Evolutionary conservation across 345 rosid genomes (phyloP), one percentile per base, ranked within the genome.

Genomic region (Passiflora organensis): DNA sequence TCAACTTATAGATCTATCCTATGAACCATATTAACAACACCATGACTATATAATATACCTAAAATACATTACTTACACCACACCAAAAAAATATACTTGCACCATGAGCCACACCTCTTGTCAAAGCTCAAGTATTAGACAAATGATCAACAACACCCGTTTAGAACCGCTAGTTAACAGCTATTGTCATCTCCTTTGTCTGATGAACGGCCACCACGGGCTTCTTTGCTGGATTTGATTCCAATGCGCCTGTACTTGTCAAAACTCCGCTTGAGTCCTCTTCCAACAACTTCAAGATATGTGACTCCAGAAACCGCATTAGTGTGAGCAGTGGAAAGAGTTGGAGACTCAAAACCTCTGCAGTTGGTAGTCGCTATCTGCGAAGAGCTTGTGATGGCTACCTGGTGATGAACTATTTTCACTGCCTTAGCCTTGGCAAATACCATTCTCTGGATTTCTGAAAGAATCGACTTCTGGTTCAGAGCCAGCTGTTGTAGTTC

Each of bases 241-340:
- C 84, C 21, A 64, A 61, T 4, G 86, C 37, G 24, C 51, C 52
- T 23, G 86, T 38, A 59, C 66, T 79, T 74, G 47, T 73, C 67
- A 75, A 58, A 44, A 89, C 95, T 45, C n/a, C 95, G 86, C 64
- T 93, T 93, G 50, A 84, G 91, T 39, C 96, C 99, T 78, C 97
- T 81, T 71, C 97, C 99, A 43, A 89, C 95, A 6, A 83, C 82
- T 15, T 97, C 99, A 46, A 93, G 77, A 68, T 89, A 72, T 3
- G 94, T 89, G 53, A 93, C 95, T 48, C 77, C 79, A 53, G 67
- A 73, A 43, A 65, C 72, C 52, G 76, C 83, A 50, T 79, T 83
- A 5, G 94, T 81, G 53, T 84, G 94, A 57, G 89, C 89, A 36
- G 97, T 81, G 44, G 95, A 93, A 32, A 64, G 80, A 3, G 89